Base-by-base conservation (phyloP, 164 flowering plant species). In the Tinospora cordifolia region DNA sequence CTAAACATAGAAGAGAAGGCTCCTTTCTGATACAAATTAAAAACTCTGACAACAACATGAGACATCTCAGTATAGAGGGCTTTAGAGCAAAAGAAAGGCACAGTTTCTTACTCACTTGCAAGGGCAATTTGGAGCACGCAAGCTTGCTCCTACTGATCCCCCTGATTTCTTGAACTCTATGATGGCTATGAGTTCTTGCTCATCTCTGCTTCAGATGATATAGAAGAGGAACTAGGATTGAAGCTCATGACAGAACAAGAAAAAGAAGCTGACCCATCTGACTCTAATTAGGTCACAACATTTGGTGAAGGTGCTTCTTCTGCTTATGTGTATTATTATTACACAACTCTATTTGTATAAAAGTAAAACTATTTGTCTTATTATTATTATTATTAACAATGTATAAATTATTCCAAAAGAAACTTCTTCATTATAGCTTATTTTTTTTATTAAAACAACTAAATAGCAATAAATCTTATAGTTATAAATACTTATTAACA, bases 131-230 rank as follows among this genome's bases (percentile, higher is more conserved):
- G 92, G 96, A 40, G 69, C 76, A 0, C 24, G 22, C 7, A 39
- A 82, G 47, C 89, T 41, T 66, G 3, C 22, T 22, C 78, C 87
- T 0, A 90, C 88, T 3, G 89, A 90, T 63, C 96, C 92, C 0
- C 88, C 91, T 0, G 96, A 89, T 75, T 86, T 86, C 14, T 62
- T 92, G 72, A 90, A 92, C 83, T n/a, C n/a, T 89, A 84, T 14
- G 91, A 88, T 73, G 94, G 96, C 0, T 90, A 96, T 46, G 95
- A 92, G 74, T 82, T 92, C 69, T 67, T 92, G 74, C 81, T 90
- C 30, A 85, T 92, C 66, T 54, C 89, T 2, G 94, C 94, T 0
- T 89, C 96, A 0, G 90, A 88, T 58, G 89, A 89, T 69, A 82
- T 89, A 14, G 87, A 89, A 6, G 84, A 84, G 63, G 98, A 92